Evolutionary conservation across 306 rosid species (phyloP).

Genomic region (Luffa acutangula): DNA sequence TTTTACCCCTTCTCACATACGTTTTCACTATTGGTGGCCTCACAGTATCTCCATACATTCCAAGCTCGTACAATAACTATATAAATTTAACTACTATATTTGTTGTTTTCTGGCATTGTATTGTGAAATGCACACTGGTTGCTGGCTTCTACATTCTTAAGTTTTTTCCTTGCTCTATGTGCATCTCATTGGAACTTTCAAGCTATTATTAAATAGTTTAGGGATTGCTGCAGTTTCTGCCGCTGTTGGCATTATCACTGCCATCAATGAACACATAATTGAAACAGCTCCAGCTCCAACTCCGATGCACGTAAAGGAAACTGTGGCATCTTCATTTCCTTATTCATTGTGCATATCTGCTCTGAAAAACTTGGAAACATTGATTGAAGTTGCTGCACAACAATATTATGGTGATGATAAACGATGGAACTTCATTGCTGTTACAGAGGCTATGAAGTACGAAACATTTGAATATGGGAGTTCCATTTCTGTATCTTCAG

Average conservation of each 20-base stretch:
- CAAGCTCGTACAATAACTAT: background rate
- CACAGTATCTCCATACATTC: background rate
- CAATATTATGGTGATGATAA: slow-evolving; percentile 79
- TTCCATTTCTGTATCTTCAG: slow-evolving; percentile 4
- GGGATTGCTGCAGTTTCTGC: slow-evolving; percentile 63
- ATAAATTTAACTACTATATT: background rate
- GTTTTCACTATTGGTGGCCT: too few relatives aligned
- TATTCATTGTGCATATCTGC: slow-evolving; percentile 79
- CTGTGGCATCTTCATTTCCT: slow-evolving; percentile 51
- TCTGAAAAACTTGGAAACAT: slow-evolving; percentile 78
- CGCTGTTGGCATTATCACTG: slow-evolving; percentile 69
- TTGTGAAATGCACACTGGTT: background rate
- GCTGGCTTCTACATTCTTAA: background rate
- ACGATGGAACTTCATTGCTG: slow-evolving; percentile 88
- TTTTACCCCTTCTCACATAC: too few relatives aligned
- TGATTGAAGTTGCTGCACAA: slow-evolving; percentile 83
- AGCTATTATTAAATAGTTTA: slow-evolving; percentile 6
- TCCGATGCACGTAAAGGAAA: slow-evolving; percentile 27
- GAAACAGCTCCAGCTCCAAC: slow-evolving; percentile 50
- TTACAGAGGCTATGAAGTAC: slow-evolving; percentile 84
- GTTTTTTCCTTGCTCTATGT: background rate
- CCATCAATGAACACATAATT: slow-evolving; percentile 78
- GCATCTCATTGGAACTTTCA: background rate
- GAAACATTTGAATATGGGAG: slow-evolving; percentile 17
- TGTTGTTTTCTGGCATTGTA: background rate